Base-by-base conservation (phyloP, 2,329 filamentous ascomycete genomes). In the Aspergillus eucalypticola region DNA sequence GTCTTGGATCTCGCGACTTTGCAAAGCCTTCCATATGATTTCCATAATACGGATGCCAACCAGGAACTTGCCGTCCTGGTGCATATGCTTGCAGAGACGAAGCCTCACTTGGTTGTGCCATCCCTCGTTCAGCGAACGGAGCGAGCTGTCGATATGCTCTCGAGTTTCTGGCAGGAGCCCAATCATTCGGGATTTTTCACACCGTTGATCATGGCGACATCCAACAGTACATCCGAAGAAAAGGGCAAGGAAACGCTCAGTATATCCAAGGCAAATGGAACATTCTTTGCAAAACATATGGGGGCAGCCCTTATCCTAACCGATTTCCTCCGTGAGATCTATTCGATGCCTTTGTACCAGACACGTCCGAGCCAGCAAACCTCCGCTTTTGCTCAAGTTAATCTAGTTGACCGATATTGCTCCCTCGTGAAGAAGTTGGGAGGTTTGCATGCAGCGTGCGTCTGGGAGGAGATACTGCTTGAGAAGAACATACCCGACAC, bases 1-100 rank as follows among this genome's bases (percentile, higher is more conserved):
- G 82, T 98, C 19, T 82, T 99, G 56, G 92, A 97, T 71, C 86
- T 97, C 58, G 89, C 89, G 42, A 91, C 90, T 56, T 86, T 93
- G 29, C 90, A 92, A 5, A 93, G 91, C 72, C 82, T 98, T 50
- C 87, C 91, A 1, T 87, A 88, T 67, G 85, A 90, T 69, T 88
- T 90, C 70, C 84, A 88, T 41, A 88, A 90, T 42, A 84, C 85
- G 5, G 78, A 83, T 55, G 86, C 90, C 3, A 88, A 88, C 58
- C 85, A 88, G 61, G 87, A 89, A 61, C 82, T 97, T 56, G 86
- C 88, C 15, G 85, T 87, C 38, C 88, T 96, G 10, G 82, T 96
- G 53, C 87, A 90, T 64, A 84, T 89, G 64, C 84, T 97, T 64
- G 86, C 93, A 6, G 94, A 98, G 67, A 85, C 87, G 25, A 91